phyloP scores from a whole-genome alignment of 495 filamentous ascomycete genomes.

The Daldinia grandis region DNA sequence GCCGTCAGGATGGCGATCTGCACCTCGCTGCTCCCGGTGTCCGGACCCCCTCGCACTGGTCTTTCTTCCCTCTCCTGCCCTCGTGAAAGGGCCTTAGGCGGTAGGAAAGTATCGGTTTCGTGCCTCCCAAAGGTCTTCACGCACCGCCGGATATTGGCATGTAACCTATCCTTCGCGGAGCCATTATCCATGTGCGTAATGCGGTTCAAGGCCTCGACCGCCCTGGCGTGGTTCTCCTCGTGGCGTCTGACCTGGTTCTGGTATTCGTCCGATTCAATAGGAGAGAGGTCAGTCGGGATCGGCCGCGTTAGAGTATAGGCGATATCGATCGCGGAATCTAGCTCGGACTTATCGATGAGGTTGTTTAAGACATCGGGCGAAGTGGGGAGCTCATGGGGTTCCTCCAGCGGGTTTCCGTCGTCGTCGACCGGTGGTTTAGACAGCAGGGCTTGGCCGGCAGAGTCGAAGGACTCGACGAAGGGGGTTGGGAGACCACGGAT shows the following conservation, averaged over 20 bases:
- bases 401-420: slow-evolving; percentile 46
- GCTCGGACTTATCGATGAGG: slow-evolving; percentile 70
- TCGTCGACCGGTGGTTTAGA: slow-evolving; percentile 49
- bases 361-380: slow-evolving; percentile 71
- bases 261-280: slow-evolving; percentile 59
- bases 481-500: slow-evolving; percentile 79
- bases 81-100: slow-evolving; percentile 58
- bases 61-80: slow-evolving; percentile 54
- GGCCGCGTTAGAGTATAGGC: slow-evolving; percentile 71
- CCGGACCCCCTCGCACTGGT: slow-evolving; percentile 79
- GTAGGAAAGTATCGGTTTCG: slow-evolving; percentile 77
- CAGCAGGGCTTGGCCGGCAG: slow-evolving; percentile 53
- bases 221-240: slow-evolving; percentile 59
- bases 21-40: slow-evolving; percentile 94
- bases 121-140: slow-evolving; percentile 91
- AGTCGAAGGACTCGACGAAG: slow-evolving; percentile 84
- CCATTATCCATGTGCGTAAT: slow-evolving; percentile 80
- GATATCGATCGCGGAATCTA: slow-evolving; percentile 68
- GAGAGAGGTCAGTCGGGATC: slow-evolving; percentile 47
- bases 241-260: slow-evolving; percentile 47
- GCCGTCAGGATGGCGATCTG: slow-evolving; percentile 96
- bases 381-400: slow-evolving; percentile 51
- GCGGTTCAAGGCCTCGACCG: slow-evolving; percentile 72
- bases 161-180: slow-evolving; percentile 75
- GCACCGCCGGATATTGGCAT: slow-evolving; percentile 82